Conservation (phyloP, 108 stramenopile species). For the Schizochytrium sp. region DNA sequence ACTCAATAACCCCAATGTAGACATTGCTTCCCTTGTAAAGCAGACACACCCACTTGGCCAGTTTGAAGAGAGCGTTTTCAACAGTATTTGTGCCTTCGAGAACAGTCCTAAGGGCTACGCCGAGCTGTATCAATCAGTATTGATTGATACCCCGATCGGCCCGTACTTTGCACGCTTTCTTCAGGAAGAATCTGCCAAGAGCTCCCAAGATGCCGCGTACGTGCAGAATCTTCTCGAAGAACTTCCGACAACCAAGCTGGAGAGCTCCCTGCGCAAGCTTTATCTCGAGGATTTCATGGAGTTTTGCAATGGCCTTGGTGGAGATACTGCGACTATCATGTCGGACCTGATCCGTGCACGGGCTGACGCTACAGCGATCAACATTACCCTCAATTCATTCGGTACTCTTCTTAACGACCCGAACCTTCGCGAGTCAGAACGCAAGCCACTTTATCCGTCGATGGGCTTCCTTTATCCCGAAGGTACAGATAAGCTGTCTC, state of each 20-base stretch:
- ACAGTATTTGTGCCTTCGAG: constrained; percentile 95
- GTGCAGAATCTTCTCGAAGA: constrained; percentile 93
- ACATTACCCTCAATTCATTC: constrained; percentile 98
- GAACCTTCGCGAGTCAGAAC: constrained; percentile 84
- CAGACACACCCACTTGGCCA: constrained; percentile 98
- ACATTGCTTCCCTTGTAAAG: constrained; percentile 94
- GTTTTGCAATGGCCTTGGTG: constrained; percentile 86
- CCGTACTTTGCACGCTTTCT: constrained; percentile 93
- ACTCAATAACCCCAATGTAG: constrained; percentile 76
- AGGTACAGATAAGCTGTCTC: constrained; percentile 89
- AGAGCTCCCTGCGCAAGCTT: constrained; percentile 95
- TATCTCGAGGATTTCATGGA: constrained; percentile 96
- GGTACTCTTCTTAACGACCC: constrained; percentile 89
- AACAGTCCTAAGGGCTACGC: constrained; percentile 90
- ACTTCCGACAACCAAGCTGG: constrained; percentile 98
- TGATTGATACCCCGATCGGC: constrained; percentile 98
- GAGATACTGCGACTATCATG: constrained; percentile 95
- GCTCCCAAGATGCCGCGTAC: constrained; percentile 68
- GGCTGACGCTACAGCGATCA: constrained; percentile 97
- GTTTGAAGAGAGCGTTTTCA: constrained; percentile 97
- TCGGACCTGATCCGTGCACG: constrained; percentile 91
- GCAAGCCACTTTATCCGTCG: constrained; percentile 94
- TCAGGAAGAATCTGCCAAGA: constrained; percentile 78
- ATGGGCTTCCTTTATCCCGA: constrained; percentile 96
- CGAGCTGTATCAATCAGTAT: constrained; percentile 97